Percentiles rank a stretch among this genome's conserved stretches.
Conservation (phyloP, 805 yeast genomes). For the Torulaspora quercuum region DNA sequence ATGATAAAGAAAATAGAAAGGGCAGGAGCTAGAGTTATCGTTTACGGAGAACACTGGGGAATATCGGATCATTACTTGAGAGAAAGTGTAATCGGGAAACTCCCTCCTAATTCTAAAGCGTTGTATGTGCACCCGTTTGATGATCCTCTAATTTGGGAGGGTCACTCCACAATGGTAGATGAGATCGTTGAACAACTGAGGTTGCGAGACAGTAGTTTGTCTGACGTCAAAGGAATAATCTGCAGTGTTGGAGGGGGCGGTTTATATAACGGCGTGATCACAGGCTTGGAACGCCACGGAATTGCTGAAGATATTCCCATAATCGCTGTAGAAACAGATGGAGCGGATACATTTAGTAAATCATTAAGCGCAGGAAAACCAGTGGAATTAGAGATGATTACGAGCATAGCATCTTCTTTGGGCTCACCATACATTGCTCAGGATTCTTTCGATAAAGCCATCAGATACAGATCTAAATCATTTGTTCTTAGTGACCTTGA, state of each 20-base stretch:
- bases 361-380: conserved; percentile 47
- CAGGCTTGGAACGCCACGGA: conserved; percentile 40
- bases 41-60: conserved; percentile 45
- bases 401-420: conserved; percentile 59
- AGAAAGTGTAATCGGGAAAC: conserved; percentile 26
- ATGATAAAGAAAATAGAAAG: conserved; percentile 44
- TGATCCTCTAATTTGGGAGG: conserved; percentile 50
- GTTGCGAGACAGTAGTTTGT: conserved; percentile 23
- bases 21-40: conserved; percentile 48
- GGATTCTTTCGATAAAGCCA: conserved; percentile 45
- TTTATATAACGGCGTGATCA: conserved; percentile 47
- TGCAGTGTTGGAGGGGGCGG: conserved; percentile 61
- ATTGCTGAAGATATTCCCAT: conserved; percentile 39
- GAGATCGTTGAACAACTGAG: conserved; percentile 37
- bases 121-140: conserved; percentile 56
- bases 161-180: conserved; percentile 48
- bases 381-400: conserved; percentile 44
- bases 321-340: conserved; percentile 52
- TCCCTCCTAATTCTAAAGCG: conserved; percentile 22
- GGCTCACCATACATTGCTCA: conserved; percentile 58
- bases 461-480: conserved; percentile 41
- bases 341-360: conserved; percentile 53
- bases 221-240: conserved; percentile 43
- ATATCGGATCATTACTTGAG: conserved; percentile 47
- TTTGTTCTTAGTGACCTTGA: conserved; percentile 51